Evolutionary conservation across 495 filamentous ascomycete species (phyloP), one percentile per base, ranked within the genome.

Genomic region (Aspergillus campestris): DNA sequence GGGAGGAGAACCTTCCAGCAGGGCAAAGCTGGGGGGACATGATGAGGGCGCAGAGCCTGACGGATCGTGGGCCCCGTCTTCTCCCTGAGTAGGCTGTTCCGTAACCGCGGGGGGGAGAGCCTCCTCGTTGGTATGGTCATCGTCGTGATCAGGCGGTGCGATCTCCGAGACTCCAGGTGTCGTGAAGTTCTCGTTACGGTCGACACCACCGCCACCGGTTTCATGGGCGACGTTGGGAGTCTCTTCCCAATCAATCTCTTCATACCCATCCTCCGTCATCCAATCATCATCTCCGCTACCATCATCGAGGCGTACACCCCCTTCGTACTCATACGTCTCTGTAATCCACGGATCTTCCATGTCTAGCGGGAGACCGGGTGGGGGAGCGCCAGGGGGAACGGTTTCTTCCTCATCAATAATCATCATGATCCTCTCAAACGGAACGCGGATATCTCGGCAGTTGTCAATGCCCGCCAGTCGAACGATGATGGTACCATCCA

Each of bases 401-500:
- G 50, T 48, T 42, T 51, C 58, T 6, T 64, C 55, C 13, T 62
- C 58, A 37, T 64, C 43, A 24, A 64, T 48, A n/a, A 70, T 63
- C 46, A 63, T 56, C 31, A 65, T 48, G 9, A 78, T 58, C 32
- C 66, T 59, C 45, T 82, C 78, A 8, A 64, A 42, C 2, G 66
- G 49, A 35, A 79, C 55, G 9, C 52, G 62, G 39, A 81, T 51
- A 48, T 83, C 79, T 11, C 58, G 55, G 13, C 70, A 68, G n/a
- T 67, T 51, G 11, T 62, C 51, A 18, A 67, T 39, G 5, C 67
- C 72, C 10, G 73, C 72, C 35, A 84, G 59, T 15, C 79, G 67
- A 31, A 84, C 67, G 2, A 65, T 72, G 6, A 81, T 51, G 5
- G 60, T 52, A 1, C 80, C 80, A 55, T 80, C 75, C 9, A 73